phyloP scores from a whole-genome alignment of 768 basidiomycete genomes.

The Suillus tomentosus region DNA sequence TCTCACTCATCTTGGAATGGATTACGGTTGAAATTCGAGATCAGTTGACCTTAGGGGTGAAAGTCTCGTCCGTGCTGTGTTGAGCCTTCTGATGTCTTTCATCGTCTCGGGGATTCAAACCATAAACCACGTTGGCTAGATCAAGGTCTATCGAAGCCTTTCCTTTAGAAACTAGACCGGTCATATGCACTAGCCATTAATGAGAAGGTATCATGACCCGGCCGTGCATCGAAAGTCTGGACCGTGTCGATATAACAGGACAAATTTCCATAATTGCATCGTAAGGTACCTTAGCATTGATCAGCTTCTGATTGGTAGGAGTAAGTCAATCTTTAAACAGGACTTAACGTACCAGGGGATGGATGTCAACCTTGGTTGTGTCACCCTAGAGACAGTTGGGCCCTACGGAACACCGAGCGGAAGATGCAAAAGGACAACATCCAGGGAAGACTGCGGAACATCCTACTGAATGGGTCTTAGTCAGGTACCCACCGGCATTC shows the following conservation, averaged over 20 bases:
- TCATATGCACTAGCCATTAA: background rate
- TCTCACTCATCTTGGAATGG: constrained; percentile 3
- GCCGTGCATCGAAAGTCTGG: background rate
- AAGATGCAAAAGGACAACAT: background rate
- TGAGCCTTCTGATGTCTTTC: background rate
- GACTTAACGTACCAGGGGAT: background rate
- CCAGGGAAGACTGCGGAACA: background rate
- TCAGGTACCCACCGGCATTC: background rate
- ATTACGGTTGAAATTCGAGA: background rate
- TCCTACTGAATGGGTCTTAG: background rate
- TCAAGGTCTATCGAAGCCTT: background rate
- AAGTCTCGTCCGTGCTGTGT: background rate
- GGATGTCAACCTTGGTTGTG: background rate
- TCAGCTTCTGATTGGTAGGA: background rate
- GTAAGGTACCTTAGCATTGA: background rate
- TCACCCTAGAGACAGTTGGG: background rate
- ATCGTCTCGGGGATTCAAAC: background rate
- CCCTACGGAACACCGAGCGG: background rate
- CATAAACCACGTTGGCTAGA: background rate
- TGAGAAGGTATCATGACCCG: background rate
- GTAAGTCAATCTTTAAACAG: background rate
- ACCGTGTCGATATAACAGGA: background rate
- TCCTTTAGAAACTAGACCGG: background rate
- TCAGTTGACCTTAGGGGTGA: background rate
- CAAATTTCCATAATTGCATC: background rate